phyloP scores from a whole-genome alignment of 2,329 filamentous ascomycete genomes.

The Cladophialophora exuberans region DNA sequence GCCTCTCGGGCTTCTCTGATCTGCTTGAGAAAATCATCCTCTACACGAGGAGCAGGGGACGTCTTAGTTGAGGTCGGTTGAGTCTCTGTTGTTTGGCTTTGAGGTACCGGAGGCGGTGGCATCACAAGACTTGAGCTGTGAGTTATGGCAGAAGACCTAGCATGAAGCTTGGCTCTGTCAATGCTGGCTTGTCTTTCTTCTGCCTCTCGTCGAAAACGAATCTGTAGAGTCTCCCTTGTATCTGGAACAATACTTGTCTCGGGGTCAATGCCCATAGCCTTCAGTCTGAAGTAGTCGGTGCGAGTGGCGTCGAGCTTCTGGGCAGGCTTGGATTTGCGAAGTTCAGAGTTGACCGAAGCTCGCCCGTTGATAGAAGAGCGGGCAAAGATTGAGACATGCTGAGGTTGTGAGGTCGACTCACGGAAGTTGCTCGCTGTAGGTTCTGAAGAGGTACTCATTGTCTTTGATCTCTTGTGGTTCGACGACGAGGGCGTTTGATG shows the following conservation, averaged over 20 bases:
- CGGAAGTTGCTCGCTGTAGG: constrained; percentile 5
- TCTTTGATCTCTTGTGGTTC: constrained; percentile 34
- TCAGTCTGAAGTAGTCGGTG: constrained; percentile 56
- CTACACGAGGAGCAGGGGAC: not conserved
- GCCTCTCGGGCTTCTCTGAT: constrained; percentile 35
- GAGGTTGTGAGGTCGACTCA: constrained; percentile 6
- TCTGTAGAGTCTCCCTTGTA: constrained; percentile 26
- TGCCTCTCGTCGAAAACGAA: constrained; percentile 25
- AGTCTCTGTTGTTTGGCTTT: not conserved
- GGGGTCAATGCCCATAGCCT: constrained; percentile 52
- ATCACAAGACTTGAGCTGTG: constrained; percentile 5
- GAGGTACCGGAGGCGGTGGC: constrained; percentile 1
- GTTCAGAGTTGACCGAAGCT: constrained; percentile 27
- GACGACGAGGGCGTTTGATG: constrained; percentile 8
- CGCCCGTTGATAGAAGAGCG: constrained; percentile 20
- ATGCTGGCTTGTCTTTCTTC: constrained; percentile 26
- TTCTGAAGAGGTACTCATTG: constrained; percentile 22
- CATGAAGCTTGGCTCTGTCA: constrained; percentile 12
- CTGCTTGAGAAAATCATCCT: constrained; percentile 36
- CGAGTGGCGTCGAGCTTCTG: constrained; percentile 47
- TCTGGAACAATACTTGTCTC: constrained; percentile 35
- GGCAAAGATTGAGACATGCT: constrained; percentile 22
- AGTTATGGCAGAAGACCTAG: constrained; percentile 3
- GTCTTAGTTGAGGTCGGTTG: not conserved
- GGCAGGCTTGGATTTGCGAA: constrained; percentile 27